Percentiles rank a stretch among this genome's conserved stretches.
Evolutionary conservation across 306 rosid genomes (phyloP).

Genomic region (Biancaea sappan): DNA sequence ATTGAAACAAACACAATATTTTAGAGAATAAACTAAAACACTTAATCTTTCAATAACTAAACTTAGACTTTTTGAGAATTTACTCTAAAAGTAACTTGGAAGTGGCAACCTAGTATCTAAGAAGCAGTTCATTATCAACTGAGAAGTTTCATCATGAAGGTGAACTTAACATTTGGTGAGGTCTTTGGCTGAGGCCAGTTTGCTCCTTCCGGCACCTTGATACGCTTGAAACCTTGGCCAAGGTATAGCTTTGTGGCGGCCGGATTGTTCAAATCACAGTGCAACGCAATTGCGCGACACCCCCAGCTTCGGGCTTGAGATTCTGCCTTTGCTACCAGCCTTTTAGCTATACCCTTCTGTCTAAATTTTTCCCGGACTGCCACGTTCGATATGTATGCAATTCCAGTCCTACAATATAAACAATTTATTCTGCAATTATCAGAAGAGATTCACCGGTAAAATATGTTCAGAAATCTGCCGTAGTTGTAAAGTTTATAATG

Average conservation of each 20-base stretch:
- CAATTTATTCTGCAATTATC: background rate
- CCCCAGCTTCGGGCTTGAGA: constrained; percentile 91
- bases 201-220: constrained; percentile 92
- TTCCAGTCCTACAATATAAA: constrained; percentile 70
- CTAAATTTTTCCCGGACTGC: constrained; percentile 91
- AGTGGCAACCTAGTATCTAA: constrained; percentile 34
- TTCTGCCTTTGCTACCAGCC: constrained; percentile 79
- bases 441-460: constrained; percentile 14
- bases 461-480: background rate
- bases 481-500: background rate
- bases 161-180: constrained; percentile 70
- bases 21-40: no score
- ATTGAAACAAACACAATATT: no score
- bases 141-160: constrained; percentile 98
- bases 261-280: constrained; percentile 80
- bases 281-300: constrained; percentile 85
- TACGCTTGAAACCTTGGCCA: constrained; percentile 78
- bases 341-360: constrained; percentile 83
- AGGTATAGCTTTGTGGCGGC: constrained; percentile 77
- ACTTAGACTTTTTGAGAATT: no score
- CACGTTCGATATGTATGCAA: constrained; percentile 93
- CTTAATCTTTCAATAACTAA: no score
- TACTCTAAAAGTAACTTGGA: no score
- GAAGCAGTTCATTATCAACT: constrained; percentile 42
- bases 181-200: constrained; percentile 98